Evolutionary conservation across 441 rosid genomes (phyloP).

Genomic region (Viola pubescens): DNA sequence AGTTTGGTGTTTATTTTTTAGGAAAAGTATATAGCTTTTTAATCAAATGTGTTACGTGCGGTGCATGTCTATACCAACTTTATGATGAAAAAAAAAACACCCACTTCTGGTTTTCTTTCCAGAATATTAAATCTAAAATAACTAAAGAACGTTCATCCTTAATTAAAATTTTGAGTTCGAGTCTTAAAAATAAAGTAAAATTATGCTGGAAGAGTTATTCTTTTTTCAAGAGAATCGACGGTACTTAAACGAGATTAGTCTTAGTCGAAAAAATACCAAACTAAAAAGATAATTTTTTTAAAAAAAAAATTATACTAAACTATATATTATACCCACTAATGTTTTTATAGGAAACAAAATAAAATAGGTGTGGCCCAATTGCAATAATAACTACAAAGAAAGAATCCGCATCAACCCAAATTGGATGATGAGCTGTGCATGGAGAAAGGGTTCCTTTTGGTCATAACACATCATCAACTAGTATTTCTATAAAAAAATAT

Average conservation of each 20-base stretch:
- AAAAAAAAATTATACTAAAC: not conserved
- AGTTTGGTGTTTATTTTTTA: slow-evolving; percentile 9
- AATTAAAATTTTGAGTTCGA: no score
- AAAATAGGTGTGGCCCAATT: slow-evolving; percentile 35
- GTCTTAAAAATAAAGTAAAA: no score
- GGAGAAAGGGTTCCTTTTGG: slow-evolving; percentile 2
- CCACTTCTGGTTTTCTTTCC: slow-evolving; percentile 1
- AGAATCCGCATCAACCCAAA: not conserved
- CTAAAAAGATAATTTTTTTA: no score
- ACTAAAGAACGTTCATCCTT: no score
- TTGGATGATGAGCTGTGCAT: slow-evolving; percentile 13
- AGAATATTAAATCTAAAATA: no score
- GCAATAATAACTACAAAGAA: slow-evolving; percentile 17
- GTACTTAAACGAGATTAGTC: no score
- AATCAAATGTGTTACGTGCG: slow-evolving; percentile 10
- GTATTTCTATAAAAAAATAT: no score
- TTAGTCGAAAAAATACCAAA: no score
- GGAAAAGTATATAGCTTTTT: slow-evolving; percentile 20
- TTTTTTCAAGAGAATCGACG: no score
- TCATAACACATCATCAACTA: not conserved
- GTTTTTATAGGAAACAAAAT: slow-evolving; percentile 24
- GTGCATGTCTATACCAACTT: slow-evolving; percentile 20
- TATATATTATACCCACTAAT: slow-evolving; percentile 2
- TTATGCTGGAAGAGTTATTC: no score
- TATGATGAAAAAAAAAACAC: not conserved